These are phyloP conservation scores for Trichoderma erinaceum DNA, from an alignment of 495 filamentous ascomycete species.

Conservation along the genomic window DNA sequence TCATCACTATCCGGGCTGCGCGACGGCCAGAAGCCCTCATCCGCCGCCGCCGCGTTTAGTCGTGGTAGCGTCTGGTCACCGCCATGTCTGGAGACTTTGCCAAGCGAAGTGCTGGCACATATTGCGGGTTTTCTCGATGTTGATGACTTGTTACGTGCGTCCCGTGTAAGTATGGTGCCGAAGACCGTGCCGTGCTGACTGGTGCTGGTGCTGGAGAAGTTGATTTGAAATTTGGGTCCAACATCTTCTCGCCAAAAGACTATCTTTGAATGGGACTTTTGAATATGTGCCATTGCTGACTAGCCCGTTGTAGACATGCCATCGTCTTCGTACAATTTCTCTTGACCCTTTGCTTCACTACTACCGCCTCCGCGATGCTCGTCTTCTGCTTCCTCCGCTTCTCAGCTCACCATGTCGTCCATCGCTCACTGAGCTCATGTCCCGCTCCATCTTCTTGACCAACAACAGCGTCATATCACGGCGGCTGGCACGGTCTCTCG, in stretches of 20 bases:
- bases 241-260: neutral
- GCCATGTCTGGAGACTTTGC: conserved; percentile 33
- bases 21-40: neutral
- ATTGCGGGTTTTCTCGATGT: conserved; percentile 52
- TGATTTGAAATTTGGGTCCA: neutral
- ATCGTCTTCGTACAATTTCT: conserved; percentile 48
- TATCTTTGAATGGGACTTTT: neutral
- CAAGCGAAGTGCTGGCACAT: conserved; percentile 51
- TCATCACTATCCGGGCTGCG: conserved; percentile 1
- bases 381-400: conserved; percentile 39
- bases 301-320: conserved; percentile 40
- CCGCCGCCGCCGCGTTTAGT: neutral
- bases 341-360: conserved; percentile 50
- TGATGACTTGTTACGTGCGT: conserved; percentile 48
- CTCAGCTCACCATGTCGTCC: conserved; percentile 47
- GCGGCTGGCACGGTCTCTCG: conserved; percentile 43
- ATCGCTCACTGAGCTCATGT: conserved; percentile 44
- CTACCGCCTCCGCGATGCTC: conserved; percentile 47
- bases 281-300: conserved; percentile 6
- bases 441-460: conserved; percentile 54
- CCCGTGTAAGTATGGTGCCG: conserved; percentile 41
- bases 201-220: neutral
- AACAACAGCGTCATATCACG: conserved; percentile 49
- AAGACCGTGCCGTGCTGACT: conserved; percentile 15
- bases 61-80: neutral